phyloP scores from a whole-genome alignment of 225 moss, liverwort and hornwort species.

The Sphagnum contortum region DNA sequence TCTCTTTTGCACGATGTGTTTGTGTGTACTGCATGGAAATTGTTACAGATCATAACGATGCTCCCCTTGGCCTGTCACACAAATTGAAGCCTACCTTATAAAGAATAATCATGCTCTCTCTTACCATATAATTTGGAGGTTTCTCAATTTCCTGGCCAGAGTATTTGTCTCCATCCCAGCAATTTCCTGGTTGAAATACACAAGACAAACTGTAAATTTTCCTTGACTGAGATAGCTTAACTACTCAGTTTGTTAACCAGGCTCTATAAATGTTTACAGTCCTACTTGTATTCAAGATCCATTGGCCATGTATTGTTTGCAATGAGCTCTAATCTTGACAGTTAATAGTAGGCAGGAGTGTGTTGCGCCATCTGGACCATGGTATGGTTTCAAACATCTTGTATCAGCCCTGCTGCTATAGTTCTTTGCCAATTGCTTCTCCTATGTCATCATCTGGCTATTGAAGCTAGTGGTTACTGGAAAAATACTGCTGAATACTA shows the following conservation, averaged over 20 bases:
- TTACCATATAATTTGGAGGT: too few relatives aligned
- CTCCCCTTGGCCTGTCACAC: too few relatives aligned
- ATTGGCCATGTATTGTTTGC: conserved; percentile 71
- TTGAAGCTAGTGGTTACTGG: conserved; percentile 26
- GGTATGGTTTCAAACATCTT: conserved; percentile 92
- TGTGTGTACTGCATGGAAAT: too few relatives aligned
- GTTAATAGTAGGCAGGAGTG: conserved; percentile 98
- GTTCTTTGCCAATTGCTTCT: conserved; percentile 39
- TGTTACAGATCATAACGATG: not conserved
- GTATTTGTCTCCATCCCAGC: too few relatives aligned
- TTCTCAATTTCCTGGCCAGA: too few relatives aligned
- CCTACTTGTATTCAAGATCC: conserved; percentile 35
- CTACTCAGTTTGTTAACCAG: conserved; percentile 3
- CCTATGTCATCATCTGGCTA: conserved; percentile 26
- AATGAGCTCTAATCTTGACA: conserved; percentile 99
- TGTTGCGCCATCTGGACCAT: conserved; percentile 94
- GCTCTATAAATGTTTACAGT: conserved; percentile 35
- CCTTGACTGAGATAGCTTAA: too few relatives aligned
- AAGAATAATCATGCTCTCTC: too few relatives aligned
- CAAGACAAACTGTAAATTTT: too few relatives aligned
- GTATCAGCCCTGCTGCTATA: conserved; percentile 38
- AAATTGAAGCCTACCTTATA: too few relatives aligned
- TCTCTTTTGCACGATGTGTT: conserved; percentile 4
- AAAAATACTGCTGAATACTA: conserved; percentile 13
- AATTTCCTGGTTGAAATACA: too few relatives aligned